These are phyloP conservation scores for Tylopilus cervinicoccineus DNA, from an alignment of 768 basidiomycete species.

Conservation along the genomic window DNA sequence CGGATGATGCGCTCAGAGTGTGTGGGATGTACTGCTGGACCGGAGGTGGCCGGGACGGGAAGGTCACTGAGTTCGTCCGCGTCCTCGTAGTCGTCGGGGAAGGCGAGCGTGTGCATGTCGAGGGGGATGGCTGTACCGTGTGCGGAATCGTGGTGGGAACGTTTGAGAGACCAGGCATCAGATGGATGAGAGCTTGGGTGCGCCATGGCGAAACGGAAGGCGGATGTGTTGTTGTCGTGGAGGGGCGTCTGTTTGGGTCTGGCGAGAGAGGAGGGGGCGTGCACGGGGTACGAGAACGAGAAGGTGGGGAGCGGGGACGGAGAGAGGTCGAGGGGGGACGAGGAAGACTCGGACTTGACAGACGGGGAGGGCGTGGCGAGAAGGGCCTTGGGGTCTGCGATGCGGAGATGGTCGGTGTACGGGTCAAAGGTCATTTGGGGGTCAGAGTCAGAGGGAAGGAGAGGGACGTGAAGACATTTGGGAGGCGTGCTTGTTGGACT, in stretches of 20 bases:
- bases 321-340: conserved; percentile 21
- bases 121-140: conserved; percentile 16
- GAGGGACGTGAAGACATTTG: not conserved
- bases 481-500: not conserved
- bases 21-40: conserved; percentile 16
- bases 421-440: conserved; percentile 22
- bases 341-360: conserved; percentile 29
- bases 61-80: conserved; percentile 50
- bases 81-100: conserved; percentile 64
- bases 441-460: not conserved
- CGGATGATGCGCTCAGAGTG: conserved; percentile 51
- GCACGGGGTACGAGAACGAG: conserved; percentile 22
- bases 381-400: conserved; percentile 9
- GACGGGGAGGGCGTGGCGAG: conserved; percentile 10
- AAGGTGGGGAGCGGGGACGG: conserved; percentile 21
- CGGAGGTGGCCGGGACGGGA: conserved; percentile 23
- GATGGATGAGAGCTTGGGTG: conserved; percentile 8
- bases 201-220: conserved; percentile 29
- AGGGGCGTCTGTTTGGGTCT: not conserved
- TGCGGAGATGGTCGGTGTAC: conserved; percentile 16
- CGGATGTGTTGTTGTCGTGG: conserved; percentile 2
- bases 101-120: conserved; percentile 36
- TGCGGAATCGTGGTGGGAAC: conserved; percentile 3
- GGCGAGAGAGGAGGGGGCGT: not conserved
- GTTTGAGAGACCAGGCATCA: conserved; percentile 26